Evolutionary conservation across 345 rosid species (phyloP), one percentile per base, ranked within the genome.

Genomic region (Firmiana major): DNA sequence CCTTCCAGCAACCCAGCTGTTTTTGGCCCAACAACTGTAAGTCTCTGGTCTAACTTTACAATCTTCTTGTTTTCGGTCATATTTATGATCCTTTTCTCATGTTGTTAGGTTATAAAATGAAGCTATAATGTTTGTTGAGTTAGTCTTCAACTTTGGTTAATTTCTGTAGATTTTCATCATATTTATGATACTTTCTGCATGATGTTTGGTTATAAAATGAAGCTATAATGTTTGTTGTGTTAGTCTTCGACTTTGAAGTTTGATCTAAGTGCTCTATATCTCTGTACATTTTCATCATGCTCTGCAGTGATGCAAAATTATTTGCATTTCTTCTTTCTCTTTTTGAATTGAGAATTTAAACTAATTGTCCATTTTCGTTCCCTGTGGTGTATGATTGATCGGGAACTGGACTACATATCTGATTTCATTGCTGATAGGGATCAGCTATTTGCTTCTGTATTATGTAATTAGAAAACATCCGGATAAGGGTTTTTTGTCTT

Each of bases 11-110:
- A 15, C 79, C 80, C 86, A 34, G 72, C 75, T 65, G 80, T 80
- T 40, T 89, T 89, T 66, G 71, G 84, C 82, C 94, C 83, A 81
- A 60, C 88, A 74, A 77, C 80, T 73, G 99, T 93, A 51, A 90
- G 90, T 84, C 21, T 42, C 63, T 70, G 16, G 67, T 57, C 13
- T 49, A 31, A 42, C 45, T 17, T 3, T 81, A 10, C 22, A 9
- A 40, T 51, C 34, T 43, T 57, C 42, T 75, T 60, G 48, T 64
- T 76, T 43, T 43, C 15, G 38, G 15, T 63, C 45, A 75, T 9
- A 38, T 57, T 34, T 53, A 9, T 75, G n/a, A 45, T 46, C 36
- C n/a, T 24, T 68, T 6, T 55, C 19, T 68, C 36, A 22, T 45
- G 38, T 45, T 13, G 26, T 24, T 68, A 45, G 55, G 28, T 24